Conservation (phyloP, 371 early-diverging fungal genomes). For the Apophysomyces sp. region DNA sequence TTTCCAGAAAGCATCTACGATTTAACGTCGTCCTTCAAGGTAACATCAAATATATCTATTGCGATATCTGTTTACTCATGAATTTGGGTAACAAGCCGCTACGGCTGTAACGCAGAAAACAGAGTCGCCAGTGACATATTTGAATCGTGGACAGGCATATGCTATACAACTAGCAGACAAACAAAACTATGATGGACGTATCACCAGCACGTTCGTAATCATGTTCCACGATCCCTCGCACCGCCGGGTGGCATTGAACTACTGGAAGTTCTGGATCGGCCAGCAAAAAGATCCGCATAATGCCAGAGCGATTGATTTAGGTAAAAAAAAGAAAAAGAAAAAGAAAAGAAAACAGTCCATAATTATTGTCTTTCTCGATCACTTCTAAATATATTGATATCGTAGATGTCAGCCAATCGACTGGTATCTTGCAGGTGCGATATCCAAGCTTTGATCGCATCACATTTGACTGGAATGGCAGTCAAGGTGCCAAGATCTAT, state of each 20-base stretch:
- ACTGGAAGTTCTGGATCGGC: constrained; percentile 80
- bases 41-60: neutral
- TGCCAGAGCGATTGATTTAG: constrained; percentile 51
- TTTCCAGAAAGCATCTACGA: constrained; percentile 4
- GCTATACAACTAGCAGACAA: constrained; percentile 8
- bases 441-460: constrained; percentile 65
- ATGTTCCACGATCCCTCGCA: constrained; percentile 76
- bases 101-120: constrained; percentile 36
- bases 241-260: constrained; percentile 61
- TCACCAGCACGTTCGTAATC: constrained; percentile 60
- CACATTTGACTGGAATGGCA: constrained; percentile 66
- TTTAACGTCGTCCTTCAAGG: constrained; percentile 6
- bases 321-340: constrained; percentile 38
- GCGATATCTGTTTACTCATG: neutral
- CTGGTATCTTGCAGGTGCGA: constrained; percentile 52
- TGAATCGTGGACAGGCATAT: constrained; percentile 49
- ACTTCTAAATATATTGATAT: neutral
- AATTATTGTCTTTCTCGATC: neutral
- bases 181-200: constrained; percentile 36
- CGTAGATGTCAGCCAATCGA: constrained; percentile 26
- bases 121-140: constrained; percentile 53
- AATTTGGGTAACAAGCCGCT: constrained; percentile 21
- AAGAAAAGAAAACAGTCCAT: no score
- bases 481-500: constrained; percentile 61
- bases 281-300: constrained; percentile 57